Evolutionary conservation across 768 basidiomycete genomes (phyloP).

Genomic region (Panellus pusillus): DNA sequence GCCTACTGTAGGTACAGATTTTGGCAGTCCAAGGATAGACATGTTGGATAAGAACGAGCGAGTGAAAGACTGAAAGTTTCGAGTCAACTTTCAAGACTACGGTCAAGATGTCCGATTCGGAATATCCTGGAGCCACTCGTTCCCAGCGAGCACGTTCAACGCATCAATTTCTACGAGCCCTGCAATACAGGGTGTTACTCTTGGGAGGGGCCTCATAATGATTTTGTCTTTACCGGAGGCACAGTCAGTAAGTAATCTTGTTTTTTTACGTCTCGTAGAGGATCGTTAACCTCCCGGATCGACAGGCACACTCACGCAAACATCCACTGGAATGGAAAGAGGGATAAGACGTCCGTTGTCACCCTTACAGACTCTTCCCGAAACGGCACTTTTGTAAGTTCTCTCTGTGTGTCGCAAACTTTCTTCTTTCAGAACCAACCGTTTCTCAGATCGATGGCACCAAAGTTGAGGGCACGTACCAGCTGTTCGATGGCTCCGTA

Average conservation of each 20-base stretch:
- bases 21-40: constrained; percentile 63
- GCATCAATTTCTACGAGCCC: not conserved
- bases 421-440: not conserved
- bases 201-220: not conserved
- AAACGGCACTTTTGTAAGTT: constrained; percentile 48
- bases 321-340: constrained; percentile 25
- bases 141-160: not conserved
- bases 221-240: not conserved
- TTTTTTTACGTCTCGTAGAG: not conserved
- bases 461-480: constrained; percentile 37
- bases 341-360: constrained; percentile 27
- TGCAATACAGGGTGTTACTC: not conserved
- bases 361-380: constrained; percentile 38
- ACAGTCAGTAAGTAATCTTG: constrained; percentile 11
- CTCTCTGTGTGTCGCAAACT: not conserved
- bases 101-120: too few relatives aligned
- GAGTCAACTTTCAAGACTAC: too few relatives aligned
- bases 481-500: constrained; percentile 58
- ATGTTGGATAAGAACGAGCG: constrained; percentile 31
- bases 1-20: constrained; percentile 40
- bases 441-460: constrained; percentile 42
- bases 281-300: not conserved
- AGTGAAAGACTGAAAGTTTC: not conserved
- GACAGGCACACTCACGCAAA: constrained; percentile 12
- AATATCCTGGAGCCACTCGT: constrained; percentile 11